A percentile compares a stretch with the other conserved stretches of the same genome.
Conservation (phyloP, 2,329 filamentous ascomycete species). For the Epichloe baconii region DNA sequence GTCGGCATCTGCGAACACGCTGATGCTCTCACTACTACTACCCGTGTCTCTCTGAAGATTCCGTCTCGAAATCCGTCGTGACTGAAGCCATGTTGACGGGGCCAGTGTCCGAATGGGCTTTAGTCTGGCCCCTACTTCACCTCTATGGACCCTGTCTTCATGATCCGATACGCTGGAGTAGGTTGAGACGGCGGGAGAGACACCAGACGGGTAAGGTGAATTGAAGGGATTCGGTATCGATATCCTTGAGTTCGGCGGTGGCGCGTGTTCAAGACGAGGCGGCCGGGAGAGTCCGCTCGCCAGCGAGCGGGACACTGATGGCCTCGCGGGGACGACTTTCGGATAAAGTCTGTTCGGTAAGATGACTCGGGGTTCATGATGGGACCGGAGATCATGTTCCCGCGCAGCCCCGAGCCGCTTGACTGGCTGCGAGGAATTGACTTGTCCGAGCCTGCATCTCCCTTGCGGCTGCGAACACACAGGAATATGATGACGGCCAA, state of each 20-base stretch:
- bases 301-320: slow-evolving; percentile 6
- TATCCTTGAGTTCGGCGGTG: slow-evolving; percentile 7
- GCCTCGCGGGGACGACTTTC: slow-evolving; percentile 18
- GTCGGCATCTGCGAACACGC: slow-evolving; percentile 37
- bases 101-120: slow-evolving; percentile 28
- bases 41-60: slow-evolving; percentile 28
- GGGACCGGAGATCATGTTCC: slow-evolving; percentile 44
- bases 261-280: neutral
- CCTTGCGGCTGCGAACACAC: slow-evolving; percentile 21
- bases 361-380: slow-evolving; percentile 28
- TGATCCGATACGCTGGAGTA: slow-evolving; percentile 14
- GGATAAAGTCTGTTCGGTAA: slow-evolving; percentile 41
- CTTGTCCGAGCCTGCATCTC: slow-evolving; percentile 8
- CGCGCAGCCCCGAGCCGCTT: slow-evolving; percentile 11
- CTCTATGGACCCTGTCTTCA: slow-evolving; percentile 14
- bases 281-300: neutral
- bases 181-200: slow-evolving; percentile 9
- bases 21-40: slow-evolving; percentile 36
- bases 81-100: slow-evolving; percentile 11
- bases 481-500: slow-evolving; percentile 27
- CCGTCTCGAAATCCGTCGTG: slow-evolving; percentile 18
- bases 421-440: slow-evolving; percentile 10
- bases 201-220: slow-evolving; percentile 17
- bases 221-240: slow-evolving; percentile 25
- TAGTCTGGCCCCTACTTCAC: slow-evolving; percentile 16